Evolutionary conservation across 2,329 filamentous ascomycete genomes (phyloP).

Genomic region (Coniochaeta sp.): DNA sequence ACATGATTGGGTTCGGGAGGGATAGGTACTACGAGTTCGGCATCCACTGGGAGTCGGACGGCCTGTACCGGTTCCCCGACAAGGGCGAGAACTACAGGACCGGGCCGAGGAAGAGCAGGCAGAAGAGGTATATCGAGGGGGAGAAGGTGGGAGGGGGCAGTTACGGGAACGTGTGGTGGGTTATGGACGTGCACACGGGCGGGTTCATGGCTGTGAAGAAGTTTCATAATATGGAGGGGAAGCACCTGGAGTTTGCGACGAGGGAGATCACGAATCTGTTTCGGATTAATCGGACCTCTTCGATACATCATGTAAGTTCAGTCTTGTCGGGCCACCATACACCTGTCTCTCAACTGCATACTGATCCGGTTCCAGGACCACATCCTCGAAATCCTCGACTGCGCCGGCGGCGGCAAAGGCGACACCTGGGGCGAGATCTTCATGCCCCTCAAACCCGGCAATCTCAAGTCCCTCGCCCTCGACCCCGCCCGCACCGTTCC

Average conservation of each 20-base stretch:
- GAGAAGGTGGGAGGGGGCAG: constrained; percentile 16
- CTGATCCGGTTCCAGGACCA: constrained; percentile 10
- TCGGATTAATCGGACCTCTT: constrained; percentile 11
- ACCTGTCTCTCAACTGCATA: too few relatives aligned
- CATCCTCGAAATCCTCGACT: constrained; percentile 15
- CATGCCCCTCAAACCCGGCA: constrained; percentile 16
- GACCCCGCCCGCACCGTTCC: neutral
- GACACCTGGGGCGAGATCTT: constrained; percentile 17
- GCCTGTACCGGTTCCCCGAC: constrained; percentile 12
- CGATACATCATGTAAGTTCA: constrained; percentile 16
- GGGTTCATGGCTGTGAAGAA: constrained; percentile 20
- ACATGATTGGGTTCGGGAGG: constrained; percentile 16
- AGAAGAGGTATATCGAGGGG: constrained; percentile 16
- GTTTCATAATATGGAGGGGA: constrained; percentile 17
- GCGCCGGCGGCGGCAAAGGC: constrained; percentile 8
- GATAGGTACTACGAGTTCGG: constrained; percentile 18
- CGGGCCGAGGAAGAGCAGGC: constrained; percentile 10
- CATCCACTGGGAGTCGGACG: constrained; percentile 15
- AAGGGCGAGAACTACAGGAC: constrained; percentile 12
- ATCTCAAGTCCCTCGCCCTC: constrained; percentile 12
- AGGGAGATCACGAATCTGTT: constrained; percentile 19
- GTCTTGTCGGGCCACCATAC: too few relatives aligned
- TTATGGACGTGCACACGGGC: constrained; percentile 15
- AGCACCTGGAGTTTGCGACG: constrained; percentile 16
- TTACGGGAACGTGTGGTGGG: constrained; percentile 17